Evolutionary conservation across 345 rosid species (phyloP), one percentile per base, ranked within the genome.

Genomic region (Citrus unshiu): DNA sequence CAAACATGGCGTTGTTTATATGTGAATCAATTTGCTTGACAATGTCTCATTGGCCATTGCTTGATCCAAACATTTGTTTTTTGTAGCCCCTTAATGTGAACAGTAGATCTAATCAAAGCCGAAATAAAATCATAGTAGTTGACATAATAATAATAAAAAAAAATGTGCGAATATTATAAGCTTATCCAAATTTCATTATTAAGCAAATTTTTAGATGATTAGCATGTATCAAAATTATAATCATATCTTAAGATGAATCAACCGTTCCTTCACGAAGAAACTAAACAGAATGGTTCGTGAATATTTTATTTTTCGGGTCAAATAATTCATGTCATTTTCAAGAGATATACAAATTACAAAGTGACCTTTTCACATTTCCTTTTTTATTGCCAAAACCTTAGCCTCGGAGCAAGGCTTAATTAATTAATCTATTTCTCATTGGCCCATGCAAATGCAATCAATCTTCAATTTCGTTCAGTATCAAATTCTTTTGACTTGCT

Each of bases 371-470:
- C 67, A 34, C 54, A n/a, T 14, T 34, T 24, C 12, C 4, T 3
- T n/a, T 24, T 24, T 14, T 16, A 37, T 18, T 60, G 68, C 77
- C 56, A 39, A 74, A 74, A 74, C 7, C 66, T 16, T 22, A n/a
- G 76, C 66, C 76, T 10, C 37, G 76, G 32, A 58, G 22, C 9
- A n/a, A 58, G 76, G 66, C n/a, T 57, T 73, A 58, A 34, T 58
- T 58, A 58, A 32, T 32, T 4, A 35, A 34, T 58, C 29, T 6
- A 58, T 6, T 73, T 14, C 43, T 46, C 13, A 59, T 73, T 59
- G 76, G 66, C 3, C 76, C 66, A 73, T 73, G 76, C 76, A 73
- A 58, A 4, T 14, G 59, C 51, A 46, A 46, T 46, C 51, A 27
- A 32, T 46, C 59, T 70, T 27, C 5, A 8, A 12, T 58, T 18